Conservation (phyloP, 192 early-diverging fungal species). For the Gamsiella multidivaricata region DNA sequence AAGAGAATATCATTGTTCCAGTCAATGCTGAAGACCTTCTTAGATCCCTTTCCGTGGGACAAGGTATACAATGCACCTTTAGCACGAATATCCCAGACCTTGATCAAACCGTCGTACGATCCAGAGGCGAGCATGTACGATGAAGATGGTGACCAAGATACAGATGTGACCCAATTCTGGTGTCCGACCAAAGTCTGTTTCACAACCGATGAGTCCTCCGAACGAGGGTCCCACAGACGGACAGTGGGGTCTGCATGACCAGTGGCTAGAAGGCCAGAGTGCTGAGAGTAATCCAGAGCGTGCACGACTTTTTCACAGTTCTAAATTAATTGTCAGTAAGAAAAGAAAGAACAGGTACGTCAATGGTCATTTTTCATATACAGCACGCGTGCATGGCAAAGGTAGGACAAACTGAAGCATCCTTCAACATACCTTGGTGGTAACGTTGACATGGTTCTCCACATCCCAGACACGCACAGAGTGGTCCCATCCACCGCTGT, state of each 20-base stretch:
- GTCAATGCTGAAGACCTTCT: slow-evolving; percentile 79
- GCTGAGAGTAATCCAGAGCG: slow-evolving; percentile 75
- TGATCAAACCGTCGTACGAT: slow-evolving; percentile 88
- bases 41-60: slow-evolving; percentile 37
- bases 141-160: slow-evolving; percentile 85
- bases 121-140: slow-evolving; percentile 81
- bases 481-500: slow-evolving; percentile 94
- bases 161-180: slow-evolving; percentile 84
- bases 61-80: slow-evolving; percentile 86
- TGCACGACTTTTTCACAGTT: slow-evolving; percentile 89
- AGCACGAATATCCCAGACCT: slow-evolving; percentile 96
- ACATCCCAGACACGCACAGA: slow-evolving; percentile 93
- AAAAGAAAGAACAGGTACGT: too few relatives aligned
- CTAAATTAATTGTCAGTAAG: slow-evolving; percentile 42
- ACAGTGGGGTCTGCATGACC: slow-evolving; percentile 88
- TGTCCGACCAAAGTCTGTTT: slow-evolving; percentile 83
- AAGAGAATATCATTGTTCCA: slow-evolving; percentile 75
- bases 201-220: slow-evolving; percentile 79
- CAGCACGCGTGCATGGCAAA: too few relatives aligned
- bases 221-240: slow-evolving; percentile 92
- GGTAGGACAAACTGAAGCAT: too few relatives aligned
- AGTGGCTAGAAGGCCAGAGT: slow-evolving; percentile 81
- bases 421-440: slow-evolving; percentile 70
- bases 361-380: too few relatives aligned
- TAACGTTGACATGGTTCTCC: slow-evolving; percentile 74